A percentile compares a stretch with the other conserved stretches of the same genome.
These are phyloP conservation scores for Colletotrichum scovillei DNA, from an alignment of 2,329 filamentous ascomycete species.

Conservation along the genomic window DNA sequence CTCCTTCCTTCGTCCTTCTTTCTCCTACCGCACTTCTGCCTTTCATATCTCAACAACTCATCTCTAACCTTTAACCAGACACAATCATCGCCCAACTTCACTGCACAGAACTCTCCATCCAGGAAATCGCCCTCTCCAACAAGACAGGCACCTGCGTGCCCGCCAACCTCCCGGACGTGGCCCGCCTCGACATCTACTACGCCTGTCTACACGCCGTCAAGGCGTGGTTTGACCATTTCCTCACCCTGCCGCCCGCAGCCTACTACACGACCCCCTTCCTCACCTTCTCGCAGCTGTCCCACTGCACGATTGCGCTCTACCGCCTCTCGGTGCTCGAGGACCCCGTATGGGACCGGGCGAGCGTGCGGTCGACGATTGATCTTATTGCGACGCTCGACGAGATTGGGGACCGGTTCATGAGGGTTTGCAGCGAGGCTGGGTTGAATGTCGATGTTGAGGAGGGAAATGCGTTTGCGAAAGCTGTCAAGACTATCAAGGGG, in stretches of 20 bases:
- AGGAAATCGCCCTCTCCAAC: conserved; percentile 45
- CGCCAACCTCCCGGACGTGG: conserved; percentile 37
- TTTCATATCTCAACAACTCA: too few species aligned
- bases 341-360: conserved; percentile 50
- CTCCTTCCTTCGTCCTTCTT: background rate
- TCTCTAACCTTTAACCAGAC: conserved; percentile 39
- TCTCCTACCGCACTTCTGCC: too few species aligned
- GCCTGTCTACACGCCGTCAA: conserved; percentile 43
- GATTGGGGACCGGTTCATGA: conserved; percentile 35
- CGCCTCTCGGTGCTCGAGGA: conserved; percentile 48
- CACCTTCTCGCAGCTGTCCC: conserved; percentile 47
- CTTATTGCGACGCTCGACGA: conserved; percentile 44
- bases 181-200: conserved; percentile 43
- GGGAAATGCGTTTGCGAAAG: conserved; percentile 46
- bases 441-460: conserved; percentile 39
- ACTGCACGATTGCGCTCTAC: conserved; percentile 47
- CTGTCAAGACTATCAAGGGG: conserved; percentile 49
- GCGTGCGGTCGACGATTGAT: conserved; percentile 46
- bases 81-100: conserved; percentile 48
- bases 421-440: conserved; percentile 12
- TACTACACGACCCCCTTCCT: conserved; percentile 48
- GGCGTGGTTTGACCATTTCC: conserved; percentile 45
- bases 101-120: conserved; percentile 49
- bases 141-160: conserved; percentile 25
- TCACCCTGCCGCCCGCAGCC: conserved; percentile 41